Conservation (phyloP, 2,329 filamentous ascomycete species). For the Aspergillus novofumigatus region DNA sequence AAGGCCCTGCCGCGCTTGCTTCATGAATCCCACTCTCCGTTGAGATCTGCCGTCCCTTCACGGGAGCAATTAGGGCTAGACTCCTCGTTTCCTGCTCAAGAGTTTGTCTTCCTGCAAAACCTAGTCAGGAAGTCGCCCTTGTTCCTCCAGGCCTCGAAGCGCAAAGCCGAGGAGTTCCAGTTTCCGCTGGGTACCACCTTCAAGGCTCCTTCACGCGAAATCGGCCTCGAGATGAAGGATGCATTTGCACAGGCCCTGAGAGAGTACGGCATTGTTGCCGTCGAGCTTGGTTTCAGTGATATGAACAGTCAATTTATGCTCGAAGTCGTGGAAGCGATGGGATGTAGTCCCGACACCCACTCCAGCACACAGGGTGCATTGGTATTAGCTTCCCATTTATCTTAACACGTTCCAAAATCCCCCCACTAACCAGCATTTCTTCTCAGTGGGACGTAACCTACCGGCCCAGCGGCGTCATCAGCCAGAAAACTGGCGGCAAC, state of each 20-base stretch:
- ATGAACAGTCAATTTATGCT: constrained; percentile 5
- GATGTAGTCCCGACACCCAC: constrained; percentile 4
- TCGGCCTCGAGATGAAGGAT: constrained; percentile 3
- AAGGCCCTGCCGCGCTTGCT: not conserved
- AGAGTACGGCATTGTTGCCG: constrained; percentile 5
- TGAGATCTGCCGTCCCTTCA: not conserved
- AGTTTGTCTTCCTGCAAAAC: not conserved
- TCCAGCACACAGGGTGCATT: constrained; percentile 7
- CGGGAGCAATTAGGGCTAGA: not conserved
- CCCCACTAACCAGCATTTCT: not conserved
- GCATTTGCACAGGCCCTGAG: constrained; percentile 1
- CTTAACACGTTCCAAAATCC: not conserved
- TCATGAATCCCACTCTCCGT: not conserved
- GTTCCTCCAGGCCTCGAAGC: not conserved
- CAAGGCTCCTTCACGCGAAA: constrained; percentile 4
- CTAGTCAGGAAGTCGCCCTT: not conserved
- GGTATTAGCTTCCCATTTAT: not conserved
- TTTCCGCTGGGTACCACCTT: constrained; percentile 6
- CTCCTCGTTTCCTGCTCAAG: not conserved
- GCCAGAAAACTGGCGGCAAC: constrained; percentile 1
- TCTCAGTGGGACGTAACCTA: constrained; percentile 5
- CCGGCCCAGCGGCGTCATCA: constrained; percentile 1
- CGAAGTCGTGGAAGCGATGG: constrained; percentile 3
- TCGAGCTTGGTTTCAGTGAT: constrained; percentile 5
- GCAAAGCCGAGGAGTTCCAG: not conserved